These are phyloP conservation scores for Rauvolfia tetraphylla DNA, from an alignment of 257 asterid species.

Conservation along the genomic window DNA sequence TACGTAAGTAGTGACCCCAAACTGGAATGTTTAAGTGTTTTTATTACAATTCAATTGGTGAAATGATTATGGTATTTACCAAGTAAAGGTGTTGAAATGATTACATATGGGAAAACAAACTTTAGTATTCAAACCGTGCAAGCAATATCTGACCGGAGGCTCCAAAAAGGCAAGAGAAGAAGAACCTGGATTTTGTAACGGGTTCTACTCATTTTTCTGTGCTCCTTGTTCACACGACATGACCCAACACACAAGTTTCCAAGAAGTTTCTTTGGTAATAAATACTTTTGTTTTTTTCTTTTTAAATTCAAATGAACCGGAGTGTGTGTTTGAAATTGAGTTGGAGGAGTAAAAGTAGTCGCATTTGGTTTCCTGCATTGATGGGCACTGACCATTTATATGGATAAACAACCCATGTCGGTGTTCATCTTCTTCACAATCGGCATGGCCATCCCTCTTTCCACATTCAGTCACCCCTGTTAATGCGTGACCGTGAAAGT, in stretches of 20 bases:
- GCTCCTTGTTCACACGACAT: not conserved
- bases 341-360: no score
- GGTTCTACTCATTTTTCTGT: not conserved
- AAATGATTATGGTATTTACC: constrained; percentile 18
- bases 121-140: constrained; percentile 6
- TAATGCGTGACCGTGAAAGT: not conserved
- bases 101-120: constrained; percentile 1
- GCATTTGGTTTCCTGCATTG: no score
- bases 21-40: not conserved
- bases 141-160: constrained; percentile 7
- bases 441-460: not conserved
- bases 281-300: not conserved
- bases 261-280: constrained; percentile 6
- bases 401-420: not conserved
- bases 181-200: constrained; percentile 4
- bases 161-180: constrained; percentile 1
- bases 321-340: no score
- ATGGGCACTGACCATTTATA: not conserved
- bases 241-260: not conserved
- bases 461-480: not conserved
- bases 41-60: constrained; percentile 6
- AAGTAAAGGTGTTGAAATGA: constrained; percentile 1
- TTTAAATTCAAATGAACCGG: no score
- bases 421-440: not conserved
- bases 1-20: not conserved